Conservation (phyloP, 2,329 filamentous ascomycete genomes). For the Xylariales sp. region DNA sequence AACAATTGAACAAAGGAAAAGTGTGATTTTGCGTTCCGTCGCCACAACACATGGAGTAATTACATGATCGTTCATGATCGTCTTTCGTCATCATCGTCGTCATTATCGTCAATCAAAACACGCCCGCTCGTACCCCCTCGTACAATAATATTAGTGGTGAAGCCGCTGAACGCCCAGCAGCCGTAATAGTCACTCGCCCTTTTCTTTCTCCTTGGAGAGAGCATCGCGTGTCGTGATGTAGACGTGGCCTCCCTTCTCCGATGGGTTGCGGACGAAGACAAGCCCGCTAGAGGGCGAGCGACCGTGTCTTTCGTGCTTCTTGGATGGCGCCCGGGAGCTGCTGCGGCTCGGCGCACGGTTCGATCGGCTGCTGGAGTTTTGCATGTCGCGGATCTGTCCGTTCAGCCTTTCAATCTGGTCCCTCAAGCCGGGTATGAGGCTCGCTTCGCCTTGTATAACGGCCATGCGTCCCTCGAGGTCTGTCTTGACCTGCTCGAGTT, state of each 20-base stretch:
- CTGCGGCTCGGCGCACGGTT: constrained; percentile 44
- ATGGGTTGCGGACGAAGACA: constrained; percentile 45
- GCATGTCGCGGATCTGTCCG: constrained; percentile 40
- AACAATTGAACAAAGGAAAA: constrained; percentile 32
- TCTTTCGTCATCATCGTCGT: constrained; percentile 24
- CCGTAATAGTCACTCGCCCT: constrained; percentile 37
- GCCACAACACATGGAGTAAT: constrained; percentile 14
- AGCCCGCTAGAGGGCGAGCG: constrained; percentile 45
- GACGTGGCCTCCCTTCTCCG: constrained; percentile 41
- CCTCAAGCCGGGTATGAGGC: constrained; percentile 41
- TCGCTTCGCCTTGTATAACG: constrained; percentile 36
- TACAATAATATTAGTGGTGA: constrained; percentile 15
- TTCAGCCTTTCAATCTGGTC: constrained; percentile 43
- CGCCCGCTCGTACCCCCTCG: constrained; percentile 6
- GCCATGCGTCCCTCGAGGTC: constrained; percentile 33
- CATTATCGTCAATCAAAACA: constrained; percentile 15
- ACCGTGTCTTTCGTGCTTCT: constrained; percentile 46
- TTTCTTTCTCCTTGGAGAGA: constrained; percentile 42
- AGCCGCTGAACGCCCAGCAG: constrained; percentile 26
- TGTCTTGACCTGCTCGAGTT: constrained; percentile 36
- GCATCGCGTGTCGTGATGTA: constrained; percentile 48
- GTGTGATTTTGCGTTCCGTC: constrained; percentile 19
- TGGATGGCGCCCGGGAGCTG: constrained; percentile 43
- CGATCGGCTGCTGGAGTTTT: constrained; percentile 28
- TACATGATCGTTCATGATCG: constrained; percentile 30